These are phyloP conservation scores for Saccharum hybrid DNA, from an alignment of 202 grass and related monocot genomes.

Conservation along the genomic window DNA sequence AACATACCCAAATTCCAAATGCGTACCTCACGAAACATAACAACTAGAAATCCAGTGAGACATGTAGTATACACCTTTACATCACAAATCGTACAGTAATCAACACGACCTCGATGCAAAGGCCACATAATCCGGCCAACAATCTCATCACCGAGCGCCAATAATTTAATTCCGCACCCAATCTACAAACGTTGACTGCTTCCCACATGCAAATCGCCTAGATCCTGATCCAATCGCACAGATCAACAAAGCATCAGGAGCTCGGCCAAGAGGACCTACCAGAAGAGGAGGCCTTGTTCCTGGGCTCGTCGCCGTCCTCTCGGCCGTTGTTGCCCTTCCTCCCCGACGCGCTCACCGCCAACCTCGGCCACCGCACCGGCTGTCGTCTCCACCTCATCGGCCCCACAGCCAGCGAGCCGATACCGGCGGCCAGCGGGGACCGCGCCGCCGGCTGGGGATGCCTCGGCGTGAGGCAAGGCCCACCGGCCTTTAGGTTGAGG, in stretches of 20 bases:
- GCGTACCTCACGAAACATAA: background rate
- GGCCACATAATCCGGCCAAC: background rate
- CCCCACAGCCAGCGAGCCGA: conserved; percentile 36
- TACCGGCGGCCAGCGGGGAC: conserved; percentile 27
- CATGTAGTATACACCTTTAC: background rate
- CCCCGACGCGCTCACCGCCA: conserved; percentile 63
- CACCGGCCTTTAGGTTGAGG: conserved; percentile 55
- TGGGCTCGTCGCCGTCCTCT: conserved; percentile 47
- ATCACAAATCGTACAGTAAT: background rate
- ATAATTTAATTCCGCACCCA: conserved; percentile 28
- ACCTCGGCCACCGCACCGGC: conserved; percentile 42
- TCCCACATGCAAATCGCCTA: background rate
- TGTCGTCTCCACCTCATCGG: conserved; percentile 23
- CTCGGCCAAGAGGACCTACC: conserved; percentile 32
- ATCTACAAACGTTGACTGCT: conserved; percentile 17
- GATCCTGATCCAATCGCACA: conserved; percentile 27
- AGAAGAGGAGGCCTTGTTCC: conserved; percentile 47
- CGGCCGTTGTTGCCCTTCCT: conserved; percentile 52
- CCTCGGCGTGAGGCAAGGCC: conserved; percentile 43
- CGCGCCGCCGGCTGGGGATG: conserved; percentile 15
- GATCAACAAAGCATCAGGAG: background rate
- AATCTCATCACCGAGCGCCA: background rate
- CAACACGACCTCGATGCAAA: conserved; percentile 17
- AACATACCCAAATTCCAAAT: background rate
- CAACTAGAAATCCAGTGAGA: conserved; percentile 3